These are phyloP conservation scores for Epichloe sibirici DNA, from an alignment of 2,329 filamentous ascomycete species.

Conservation along the genomic window DNA sequence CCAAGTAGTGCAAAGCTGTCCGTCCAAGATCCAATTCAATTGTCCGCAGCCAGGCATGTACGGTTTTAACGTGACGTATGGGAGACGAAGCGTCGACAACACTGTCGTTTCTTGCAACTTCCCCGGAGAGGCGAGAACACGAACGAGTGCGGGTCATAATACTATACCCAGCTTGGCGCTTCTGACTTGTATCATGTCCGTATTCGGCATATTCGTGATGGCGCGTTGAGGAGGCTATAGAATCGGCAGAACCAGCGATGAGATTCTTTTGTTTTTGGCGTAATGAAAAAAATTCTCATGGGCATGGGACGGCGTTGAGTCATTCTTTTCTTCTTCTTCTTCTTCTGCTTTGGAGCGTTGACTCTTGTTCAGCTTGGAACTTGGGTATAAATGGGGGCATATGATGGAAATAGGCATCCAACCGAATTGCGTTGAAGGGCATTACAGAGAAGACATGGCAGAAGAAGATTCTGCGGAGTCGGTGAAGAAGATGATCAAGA, in stretches of 20 bases:
- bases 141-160: conserved; percentile 9
- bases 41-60: conserved; percentile 46
- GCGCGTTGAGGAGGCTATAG: neutral
- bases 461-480: too few relatives aligned
- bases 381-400: neutral
- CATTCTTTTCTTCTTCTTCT: neutral
- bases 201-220: neutral
- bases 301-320: conserved; percentile 1
- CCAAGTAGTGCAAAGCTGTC: conserved; percentile 73
- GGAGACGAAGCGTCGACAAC: conserved; percentile 12
- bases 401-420: neutral
- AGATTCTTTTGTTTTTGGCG: neutral
- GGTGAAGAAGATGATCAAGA: too few relatives aligned
- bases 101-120: conserved; percentile 24
- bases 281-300: neutral
- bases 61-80: conserved; percentile 26
- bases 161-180: conserved; percentile 9
- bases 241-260: neutral
- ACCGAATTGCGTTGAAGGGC: too few relatives aligned
- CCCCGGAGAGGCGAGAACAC: conserved; percentile 24
- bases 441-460: too few relatives aligned
- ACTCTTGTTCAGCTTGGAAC: neutral
- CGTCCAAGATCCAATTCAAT: conserved; percentile 58
- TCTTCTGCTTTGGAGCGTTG: neutral
- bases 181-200: neutral